Conservation (phyloP, 78 protist species). For the Cyanophora paradoxa region DNA sequence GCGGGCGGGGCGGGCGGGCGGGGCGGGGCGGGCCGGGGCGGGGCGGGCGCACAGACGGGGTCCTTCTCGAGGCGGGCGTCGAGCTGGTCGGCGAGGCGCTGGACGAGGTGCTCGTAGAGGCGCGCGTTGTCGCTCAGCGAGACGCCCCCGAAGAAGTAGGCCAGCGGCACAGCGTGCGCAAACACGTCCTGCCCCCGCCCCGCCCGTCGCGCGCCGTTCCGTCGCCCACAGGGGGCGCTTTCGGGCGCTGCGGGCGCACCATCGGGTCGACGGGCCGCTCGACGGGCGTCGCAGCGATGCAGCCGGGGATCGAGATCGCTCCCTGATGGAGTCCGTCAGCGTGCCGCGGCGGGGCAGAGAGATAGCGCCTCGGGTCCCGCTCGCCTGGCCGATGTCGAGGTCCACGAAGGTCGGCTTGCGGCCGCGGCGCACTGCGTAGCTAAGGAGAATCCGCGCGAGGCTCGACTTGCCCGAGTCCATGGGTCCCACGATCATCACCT, state of each 20-base stretch:
- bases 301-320: slow-evolving; percentile 56
- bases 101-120: slow-evolving; percentile 30
- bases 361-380: too few relatives aligned
- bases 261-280: slow-evolving; percentile 47
- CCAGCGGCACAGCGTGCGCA: background rate
- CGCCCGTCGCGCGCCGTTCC: too few relatives aligned
- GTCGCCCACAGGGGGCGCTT: too few relatives aligned
- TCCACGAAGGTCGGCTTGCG: slow-evolving; percentile 44
- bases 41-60: too few relatives aligned
- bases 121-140: slow-evolving; percentile 37
- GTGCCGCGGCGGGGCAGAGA: too few relatives aligned
- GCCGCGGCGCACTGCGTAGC: slow-evolving; percentile 48
- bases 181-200: background rate
- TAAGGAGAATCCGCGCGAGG: slow-evolving; percentile 38
- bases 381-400: slow-evolving; percentile 68
- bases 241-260: slow-evolving; percentile 1
- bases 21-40: too few relatives aligned
- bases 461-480: slow-evolving; percentile 70
- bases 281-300: slow-evolving; percentile 33
- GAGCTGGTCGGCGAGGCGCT: slow-evolving; percentile 19
- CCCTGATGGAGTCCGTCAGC: slow-evolving; percentile 4
- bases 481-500: slow-evolving; percentile 63
- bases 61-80: slow-evolving; percentile 15
- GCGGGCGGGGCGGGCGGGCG: too few relatives aligned
- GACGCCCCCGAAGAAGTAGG: too few relatives aligned